A percentile compares a stretch with the other conserved stretches of the same genome.
phyloP scores from a whole-genome alignment of 306 rosid species.

The Fagus crenata region DNA sequence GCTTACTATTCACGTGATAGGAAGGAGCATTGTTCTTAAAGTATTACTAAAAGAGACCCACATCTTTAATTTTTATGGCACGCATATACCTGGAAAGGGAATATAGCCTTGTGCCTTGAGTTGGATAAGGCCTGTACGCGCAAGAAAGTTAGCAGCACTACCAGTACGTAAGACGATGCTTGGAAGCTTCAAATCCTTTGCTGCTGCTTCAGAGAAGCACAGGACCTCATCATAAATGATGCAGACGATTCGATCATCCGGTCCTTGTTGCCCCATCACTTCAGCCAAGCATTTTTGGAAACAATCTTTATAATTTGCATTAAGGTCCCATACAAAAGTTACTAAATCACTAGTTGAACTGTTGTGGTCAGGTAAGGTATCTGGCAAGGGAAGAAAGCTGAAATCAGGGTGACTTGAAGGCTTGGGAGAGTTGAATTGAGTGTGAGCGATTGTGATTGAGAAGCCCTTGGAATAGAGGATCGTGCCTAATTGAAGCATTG shows the following conservation, averaged over 20 bases:
- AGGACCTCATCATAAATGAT: constrained; percentile 40
- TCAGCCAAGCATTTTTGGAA: constrained; percentile 26
- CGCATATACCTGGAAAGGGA: constrained; percentile 38
- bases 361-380: constrained; percentile 31
- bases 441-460: constrained; percentile 40
- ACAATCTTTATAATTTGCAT: constrained; percentile 26
- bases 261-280: not conserved
- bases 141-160: constrained; percentile 29
- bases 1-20: too few relatives aligned
- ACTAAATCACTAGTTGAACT: constrained; percentile 24
- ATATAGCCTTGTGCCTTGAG: constrained; percentile 28
- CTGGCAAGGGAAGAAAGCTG: constrained; percentile 29
- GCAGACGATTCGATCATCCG: constrained; percentile 31
- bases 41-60: too few relatives aligned
- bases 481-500: constrained; percentile 42
- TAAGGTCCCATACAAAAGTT: constrained; percentile 11
- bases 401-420: constrained; percentile 44
- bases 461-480: constrained; percentile 46
- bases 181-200: constrained; percentile 35
- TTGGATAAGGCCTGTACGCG: constrained; percentile 25
- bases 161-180: constrained; percentile 33
- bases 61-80: too few relatives aligned
- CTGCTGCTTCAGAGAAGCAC: constrained; percentile 29
- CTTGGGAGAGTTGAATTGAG: constrained; percentile 35
- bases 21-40: too few relatives aligned